phyloP scores from a whole-genome alignment of 768 basidiomycete species.

The Phlegmacium glaucopus region DNA sequence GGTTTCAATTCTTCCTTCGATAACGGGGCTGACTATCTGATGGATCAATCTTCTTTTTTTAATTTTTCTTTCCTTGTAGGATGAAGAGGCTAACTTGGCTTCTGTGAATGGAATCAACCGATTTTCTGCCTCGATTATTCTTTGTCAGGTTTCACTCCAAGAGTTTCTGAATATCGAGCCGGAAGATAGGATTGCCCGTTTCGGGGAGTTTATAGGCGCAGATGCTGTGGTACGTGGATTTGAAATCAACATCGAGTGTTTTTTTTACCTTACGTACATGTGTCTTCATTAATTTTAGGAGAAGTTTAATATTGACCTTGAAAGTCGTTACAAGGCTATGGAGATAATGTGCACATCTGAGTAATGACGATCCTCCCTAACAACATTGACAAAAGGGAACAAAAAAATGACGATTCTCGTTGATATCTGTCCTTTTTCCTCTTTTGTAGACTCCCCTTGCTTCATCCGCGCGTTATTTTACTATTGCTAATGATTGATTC shows the following conservation, averaged over 20 bases:
- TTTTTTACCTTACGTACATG: neutral
- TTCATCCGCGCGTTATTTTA: too few relatives aligned
- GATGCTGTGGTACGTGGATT: conserved; percentile 46
- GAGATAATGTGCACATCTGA: neutral
- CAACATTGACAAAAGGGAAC: too few relatives aligned
- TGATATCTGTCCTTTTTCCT: too few relatives aligned
- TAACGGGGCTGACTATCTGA: neutral
- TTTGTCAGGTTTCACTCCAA: conserved; percentile 51
- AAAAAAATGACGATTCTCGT: too few relatives aligned
- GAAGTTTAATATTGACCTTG: conserved; percentile 17
- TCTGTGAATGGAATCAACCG: conserved; percentile 61
- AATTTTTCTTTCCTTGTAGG: conserved; percentile 32
- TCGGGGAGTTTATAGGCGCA: conserved; percentile 44
- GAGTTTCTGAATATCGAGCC: conserved; percentile 51
- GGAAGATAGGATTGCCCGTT: conserved; percentile 43
- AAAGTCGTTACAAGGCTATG: conserved; percentile 12
- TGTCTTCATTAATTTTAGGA: conserved; percentile 2
- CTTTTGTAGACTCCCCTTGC: too few relatives aligned
- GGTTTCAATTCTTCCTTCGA: conserved; percentile 21
- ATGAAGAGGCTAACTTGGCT: conserved; percentile 53
- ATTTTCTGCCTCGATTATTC: conserved; percentile 64
- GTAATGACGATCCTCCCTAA: too few relatives aligned
- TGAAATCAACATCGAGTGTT: conserved; percentile 2
- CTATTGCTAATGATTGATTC: too few relatives aligned
- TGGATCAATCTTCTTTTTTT: neutral